phyloP scores from a whole-genome alignment of 106 monocot genomes.

The Iris macrosiphon region DNA sequence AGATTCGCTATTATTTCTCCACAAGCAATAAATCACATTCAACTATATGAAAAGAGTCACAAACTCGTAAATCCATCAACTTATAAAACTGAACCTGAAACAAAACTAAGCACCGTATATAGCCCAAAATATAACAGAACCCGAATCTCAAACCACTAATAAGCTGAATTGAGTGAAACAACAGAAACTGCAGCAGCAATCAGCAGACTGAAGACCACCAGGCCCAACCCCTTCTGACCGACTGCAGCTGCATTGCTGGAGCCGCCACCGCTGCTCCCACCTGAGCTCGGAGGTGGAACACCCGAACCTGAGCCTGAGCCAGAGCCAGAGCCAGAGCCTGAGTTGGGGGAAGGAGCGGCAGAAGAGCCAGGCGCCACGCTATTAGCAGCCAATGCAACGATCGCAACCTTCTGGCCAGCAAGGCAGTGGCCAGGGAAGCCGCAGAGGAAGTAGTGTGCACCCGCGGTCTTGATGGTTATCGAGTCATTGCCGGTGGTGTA shows the following conservation, averaged over 20 bases:
- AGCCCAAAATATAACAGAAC: too few species aligned
- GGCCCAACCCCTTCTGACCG: constrained; percentile 4
- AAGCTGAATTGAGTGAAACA: not conserved
- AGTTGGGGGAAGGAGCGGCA: not conserved
- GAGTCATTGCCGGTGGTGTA: constrained; percentile 60
- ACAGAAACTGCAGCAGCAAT: not conserved
- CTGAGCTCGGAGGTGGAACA: not conserved
- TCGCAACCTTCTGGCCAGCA: constrained; percentile 52
- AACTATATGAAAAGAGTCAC: too few species aligned
- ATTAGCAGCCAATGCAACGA: constrained; percentile 11
- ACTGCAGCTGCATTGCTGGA: not conserved
- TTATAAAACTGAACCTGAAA: too few species aligned
- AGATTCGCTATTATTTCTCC: too few species aligned
- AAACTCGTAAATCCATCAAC: too few species aligned
- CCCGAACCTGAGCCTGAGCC: not conserved
- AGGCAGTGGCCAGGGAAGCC: constrained; percentile 54
- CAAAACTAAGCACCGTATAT: too few species aligned
- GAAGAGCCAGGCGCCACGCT: constrained; percentile 26
- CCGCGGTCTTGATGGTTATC: constrained; percentile 25
- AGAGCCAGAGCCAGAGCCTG: not conserved
- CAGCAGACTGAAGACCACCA: not conserved
- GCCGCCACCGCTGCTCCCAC: not conserved
- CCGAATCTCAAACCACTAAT: too few species aligned
- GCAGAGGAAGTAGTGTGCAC: constrained; percentile 54
- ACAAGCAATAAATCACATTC: too few species aligned